These are phyloP conservation scores for Gracilaria domingensis DNA, from an alignment of 23 red algal genomes.

Conservation along the genomic window DNA sequence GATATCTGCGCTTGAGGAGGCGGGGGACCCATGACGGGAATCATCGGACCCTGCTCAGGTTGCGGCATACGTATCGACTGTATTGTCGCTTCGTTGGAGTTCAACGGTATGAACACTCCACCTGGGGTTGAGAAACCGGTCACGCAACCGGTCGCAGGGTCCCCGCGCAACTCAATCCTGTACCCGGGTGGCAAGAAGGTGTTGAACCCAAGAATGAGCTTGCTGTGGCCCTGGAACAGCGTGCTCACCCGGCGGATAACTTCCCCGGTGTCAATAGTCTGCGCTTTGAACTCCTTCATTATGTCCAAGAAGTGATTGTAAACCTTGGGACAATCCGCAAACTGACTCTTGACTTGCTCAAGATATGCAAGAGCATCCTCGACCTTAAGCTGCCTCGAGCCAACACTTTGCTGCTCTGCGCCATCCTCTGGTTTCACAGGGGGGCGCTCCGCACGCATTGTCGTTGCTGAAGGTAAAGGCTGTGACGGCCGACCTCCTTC, in stretches of 20 bases:
- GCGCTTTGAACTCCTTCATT: constrained; percentile 99
- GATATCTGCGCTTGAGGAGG: constrained; percentile 17
- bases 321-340: constrained; percentile 76
- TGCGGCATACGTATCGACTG: neutral
- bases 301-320: constrained; percentile 98
- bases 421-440: neutral
- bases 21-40: neutral
- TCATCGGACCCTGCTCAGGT: neutral
- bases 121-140: constrained; percentile 68
- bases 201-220: constrained; percentile 98
- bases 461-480: neutral
- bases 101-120: constrained; percentile 49
- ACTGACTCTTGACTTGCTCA: constrained; percentile 95
- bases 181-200: constrained; percentile 96
- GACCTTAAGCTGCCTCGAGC: constrained; percentile 88
- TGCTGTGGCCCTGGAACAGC: constrained; percentile 83
- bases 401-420: constrained; percentile 6
- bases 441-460: neutral
- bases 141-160: constrained; percentile 60
- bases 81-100: constrained; percentile 15
- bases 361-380: constrained; percentile 98
- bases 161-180: constrained; percentile 89
- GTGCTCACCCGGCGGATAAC: constrained; percentile 87
- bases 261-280: constrained; percentile 91
- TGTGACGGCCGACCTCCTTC: neutral